Evolutionary conservation across 2,329 filamentous ascomycete genomes (phyloP).

Genomic region (Sporothrix sp.): DNA sequence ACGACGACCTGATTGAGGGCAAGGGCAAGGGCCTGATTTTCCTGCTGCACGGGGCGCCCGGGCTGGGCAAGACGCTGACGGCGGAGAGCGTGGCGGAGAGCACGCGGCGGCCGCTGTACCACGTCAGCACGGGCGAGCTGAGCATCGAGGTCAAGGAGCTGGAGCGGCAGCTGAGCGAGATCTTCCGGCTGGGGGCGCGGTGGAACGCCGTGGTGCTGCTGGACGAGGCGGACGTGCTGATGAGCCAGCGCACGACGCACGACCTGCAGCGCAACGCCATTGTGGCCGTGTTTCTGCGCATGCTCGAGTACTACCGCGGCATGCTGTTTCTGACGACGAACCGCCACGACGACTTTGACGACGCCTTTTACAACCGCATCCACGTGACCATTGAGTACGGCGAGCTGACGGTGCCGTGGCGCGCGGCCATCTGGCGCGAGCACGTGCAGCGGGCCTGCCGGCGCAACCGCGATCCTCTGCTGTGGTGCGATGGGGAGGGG

Average conservation of each 20-base stretch:
- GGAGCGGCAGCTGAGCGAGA: conserved; percentile 55
- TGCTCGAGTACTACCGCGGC: conserved; percentile 29
- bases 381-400: conserved; percentile 29
- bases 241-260: conserved; percentile 18
- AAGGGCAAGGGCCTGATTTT: conserved; percentile 6
- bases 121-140: conserved; percentile 56
- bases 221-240: conserved; percentile 51
- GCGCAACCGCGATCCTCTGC: not conserved
- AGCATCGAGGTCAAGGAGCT: conserved; percentile 56
- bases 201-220: conserved; percentile 65
- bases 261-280: conserved; percentile 29
- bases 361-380: conserved; percentile 31
- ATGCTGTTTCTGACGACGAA: conserved; percentile 34
- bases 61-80: conserved; percentile 6
- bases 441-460: conserved; percentile 6
- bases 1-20: conserved; percentile 9
- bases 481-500: not conserved
- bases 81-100: conserved; percentile 39
- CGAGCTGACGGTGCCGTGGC: conserved; percentile 13
- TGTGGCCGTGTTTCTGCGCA: conserved; percentile 25
- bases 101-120: conserved; percentile 39
- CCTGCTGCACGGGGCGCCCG: conserved; percentile 6
- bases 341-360: conserved; percentile 31
- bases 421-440: conserved; percentile 6
- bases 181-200: conserved; percentile 62